Conservation (phyloP, 352 stramenopile genomes). For the Phytophthora aleatoria region DNA sequence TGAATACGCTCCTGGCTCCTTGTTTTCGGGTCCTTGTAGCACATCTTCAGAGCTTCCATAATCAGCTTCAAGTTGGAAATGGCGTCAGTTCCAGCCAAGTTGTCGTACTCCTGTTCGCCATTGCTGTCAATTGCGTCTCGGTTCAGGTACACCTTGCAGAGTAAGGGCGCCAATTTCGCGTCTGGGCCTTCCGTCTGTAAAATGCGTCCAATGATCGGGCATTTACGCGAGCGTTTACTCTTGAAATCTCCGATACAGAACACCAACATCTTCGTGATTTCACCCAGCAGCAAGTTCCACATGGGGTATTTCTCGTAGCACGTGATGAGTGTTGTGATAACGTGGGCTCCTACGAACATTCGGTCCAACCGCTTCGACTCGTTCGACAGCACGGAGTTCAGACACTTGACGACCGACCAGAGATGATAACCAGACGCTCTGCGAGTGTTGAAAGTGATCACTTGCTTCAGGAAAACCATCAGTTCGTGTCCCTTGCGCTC, state of each 20-base stretch:
- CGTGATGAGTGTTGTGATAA: conserved; percentile 70
- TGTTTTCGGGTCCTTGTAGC: conserved; percentile 76
- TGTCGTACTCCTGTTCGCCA: conserved; percentile 36
- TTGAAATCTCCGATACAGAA: conserved; percentile 89
- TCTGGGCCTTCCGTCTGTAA: conserved; percentile 58
- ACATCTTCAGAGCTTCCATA: conserved; percentile 79
- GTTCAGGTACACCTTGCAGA: conserved; percentile 66
- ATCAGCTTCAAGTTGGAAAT: conserved; percentile 83
- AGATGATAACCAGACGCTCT: conserved; percentile 74
- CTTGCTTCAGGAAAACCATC: conserved; percentile 84
- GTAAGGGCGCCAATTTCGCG: conserved; percentile 57
- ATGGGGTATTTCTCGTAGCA: conserved; percentile 87
- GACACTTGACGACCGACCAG: conserved; percentile 75
- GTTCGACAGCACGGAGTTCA: conserved; percentile 75
- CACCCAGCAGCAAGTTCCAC: conserved; percentile 74
- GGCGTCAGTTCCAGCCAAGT: conserved; percentile 65
- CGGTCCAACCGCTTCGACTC: conserved; percentile 84
- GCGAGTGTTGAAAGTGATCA: conserved; percentile 67
- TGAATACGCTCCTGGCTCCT: conserved; percentile 76
- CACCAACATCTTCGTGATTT: conserved; percentile 87
- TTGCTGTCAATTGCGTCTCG: conserved; percentile 33
- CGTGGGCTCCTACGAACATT: conserved; percentile 80
- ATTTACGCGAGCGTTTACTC: conserved; percentile 81
- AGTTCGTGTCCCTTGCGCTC: conserved; percentile 80
- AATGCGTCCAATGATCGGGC: conserved; percentile 77